These are phyloP conservation scores for Gleditsia sinensis DNA, from an alignment of 306 rosid species.

Conservation along the genomic window DNA sequence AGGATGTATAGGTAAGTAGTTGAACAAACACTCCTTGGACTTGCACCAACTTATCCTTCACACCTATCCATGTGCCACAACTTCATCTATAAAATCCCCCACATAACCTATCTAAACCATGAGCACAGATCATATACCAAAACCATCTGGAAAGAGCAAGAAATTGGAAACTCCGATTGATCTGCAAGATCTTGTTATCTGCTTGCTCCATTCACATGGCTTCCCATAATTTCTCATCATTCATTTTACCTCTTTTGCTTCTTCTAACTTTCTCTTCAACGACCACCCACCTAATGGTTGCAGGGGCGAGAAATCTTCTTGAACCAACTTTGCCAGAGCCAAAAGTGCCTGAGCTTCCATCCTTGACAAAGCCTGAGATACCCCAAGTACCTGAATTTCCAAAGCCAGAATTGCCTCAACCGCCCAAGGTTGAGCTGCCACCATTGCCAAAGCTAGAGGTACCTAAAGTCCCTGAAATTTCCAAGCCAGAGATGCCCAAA, in stretches of 20 bases:
- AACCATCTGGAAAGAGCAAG: not conserved
- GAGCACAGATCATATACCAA: not conserved
- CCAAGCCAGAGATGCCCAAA: conserved; percentile 20
- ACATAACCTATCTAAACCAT: not conserved
- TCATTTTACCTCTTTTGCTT: conserved; percentile 12
- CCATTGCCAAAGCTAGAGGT: conserved; percentile 15
- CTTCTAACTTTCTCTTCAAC: conserved; percentile 18
- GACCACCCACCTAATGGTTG: conserved; percentile 1
- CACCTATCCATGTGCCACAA: not conserved
- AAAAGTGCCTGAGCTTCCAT: conserved; percentile 27
- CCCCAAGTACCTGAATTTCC: conserved; percentile 19
- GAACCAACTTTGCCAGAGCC: conserved; percentile 22
- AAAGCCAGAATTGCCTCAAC: not conserved
- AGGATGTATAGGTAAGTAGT: conserved; percentile 18
- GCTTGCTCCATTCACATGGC: conserved; percentile 14
- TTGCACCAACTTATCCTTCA: conserved; percentile 13
- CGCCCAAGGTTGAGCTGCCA: not conserved
- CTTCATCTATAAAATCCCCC: conserved; percentile 41
- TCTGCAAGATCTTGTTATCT: not conserved
- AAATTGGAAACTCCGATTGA: not conserved
- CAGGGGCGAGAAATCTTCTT: conserved; percentile 5
- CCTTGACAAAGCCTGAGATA: conserved; percentile 22
- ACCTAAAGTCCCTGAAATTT: conserved; percentile 18
- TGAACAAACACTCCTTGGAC: not conserved
- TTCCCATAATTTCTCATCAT: not conserved